phyloP scores from a whole-genome alignment of 2,329 filamentous ascomycete genomes.

The Trichoderma koningii region DNA sequence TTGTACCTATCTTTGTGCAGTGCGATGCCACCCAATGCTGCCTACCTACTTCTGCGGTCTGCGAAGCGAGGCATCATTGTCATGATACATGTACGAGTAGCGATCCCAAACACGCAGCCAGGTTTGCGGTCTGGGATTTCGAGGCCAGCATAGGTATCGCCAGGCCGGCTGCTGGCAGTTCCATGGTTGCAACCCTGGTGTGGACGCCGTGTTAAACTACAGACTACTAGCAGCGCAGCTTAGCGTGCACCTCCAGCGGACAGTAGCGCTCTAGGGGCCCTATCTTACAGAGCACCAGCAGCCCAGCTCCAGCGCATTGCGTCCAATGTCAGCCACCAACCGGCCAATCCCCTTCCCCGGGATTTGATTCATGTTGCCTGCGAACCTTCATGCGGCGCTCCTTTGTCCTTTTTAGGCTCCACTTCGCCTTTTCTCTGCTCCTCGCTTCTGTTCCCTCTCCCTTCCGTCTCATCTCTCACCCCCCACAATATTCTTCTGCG shows the following conservation, averaged over 20 bases:
- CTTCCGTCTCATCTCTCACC: constrained; percentile 1
- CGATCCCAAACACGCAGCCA: no score
- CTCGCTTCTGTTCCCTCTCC: constrained; percentile 20
- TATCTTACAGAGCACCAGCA: no score
- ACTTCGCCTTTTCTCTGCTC: constrained; percentile 16
- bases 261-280: no score
- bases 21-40: no score
- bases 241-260: no score
- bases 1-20: no score
- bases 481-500: constrained; percentile 25
- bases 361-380: constrained; percentile 13
- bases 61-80: no score
- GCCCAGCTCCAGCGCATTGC: no score
- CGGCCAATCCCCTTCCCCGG: constrained; percentile 24
- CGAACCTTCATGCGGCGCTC: constrained; percentile 7
- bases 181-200: background rate
- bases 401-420: constrained; percentile 19
- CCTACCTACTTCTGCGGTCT: no score
- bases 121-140: background rate
- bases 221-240: no score
- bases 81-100: no score
- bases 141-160: background rate
- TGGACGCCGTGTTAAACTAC: no score
- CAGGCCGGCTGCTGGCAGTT: background rate
- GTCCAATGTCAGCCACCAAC: background rate